Evolutionary conservation across 2,329 filamentous ascomycete species (phyloP).

Genomic region (Aschersonia sp.): DNA sequence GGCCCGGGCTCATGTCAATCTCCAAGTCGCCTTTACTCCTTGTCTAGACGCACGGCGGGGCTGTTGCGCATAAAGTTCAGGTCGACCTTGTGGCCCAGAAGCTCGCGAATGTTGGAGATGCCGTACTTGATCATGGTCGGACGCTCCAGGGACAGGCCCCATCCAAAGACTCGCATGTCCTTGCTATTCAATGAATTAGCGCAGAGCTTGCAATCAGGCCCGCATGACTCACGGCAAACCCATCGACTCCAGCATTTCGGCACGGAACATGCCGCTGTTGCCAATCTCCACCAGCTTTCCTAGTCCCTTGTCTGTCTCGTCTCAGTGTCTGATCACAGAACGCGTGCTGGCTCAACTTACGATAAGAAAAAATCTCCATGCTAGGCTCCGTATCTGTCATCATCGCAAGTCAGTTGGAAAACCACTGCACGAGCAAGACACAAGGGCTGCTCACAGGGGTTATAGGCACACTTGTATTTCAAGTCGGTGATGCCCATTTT

Average conservation of each 20-base stretch:
- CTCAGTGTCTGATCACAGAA: background rate
- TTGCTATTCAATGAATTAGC: conserved; percentile 21
- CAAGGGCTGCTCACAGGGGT: conserved; percentile 6
- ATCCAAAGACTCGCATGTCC: conserved; percentile 87
- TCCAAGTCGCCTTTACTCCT: conserved; percentile 39
- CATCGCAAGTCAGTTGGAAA: background rate
- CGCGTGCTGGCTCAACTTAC: background rate
- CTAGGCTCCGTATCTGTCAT: conserved; percentile 64
- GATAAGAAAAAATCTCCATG: conserved; percentile 97
- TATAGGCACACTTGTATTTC: conserved; percentile 77
- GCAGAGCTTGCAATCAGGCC: background rate
- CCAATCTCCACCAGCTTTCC: conserved; percentile 93
- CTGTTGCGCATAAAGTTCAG: conserved; percentile 84
- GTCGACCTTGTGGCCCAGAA: conserved; percentile 92
- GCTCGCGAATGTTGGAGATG: conserved; percentile 79
- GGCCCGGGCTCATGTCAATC: background rate
- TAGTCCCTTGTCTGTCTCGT: conserved; percentile 49
- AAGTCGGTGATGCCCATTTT: conserved; percentile 83
- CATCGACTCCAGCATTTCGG: conserved; percentile 94
- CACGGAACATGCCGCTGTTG: conserved; percentile 96
- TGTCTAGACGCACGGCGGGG: conserved; percentile 79
- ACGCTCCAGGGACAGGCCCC: conserved; percentile 79
- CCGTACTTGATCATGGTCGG: conserved; percentile 97
- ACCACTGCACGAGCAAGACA: no score
- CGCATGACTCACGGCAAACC: conserved; percentile 47